Percentiles rank a stretch among this genome's conserved stretches.
Evolutionary conservation across 345 rosid species (phyloP).

Genomic region (Ceriops tagal): DNA sequence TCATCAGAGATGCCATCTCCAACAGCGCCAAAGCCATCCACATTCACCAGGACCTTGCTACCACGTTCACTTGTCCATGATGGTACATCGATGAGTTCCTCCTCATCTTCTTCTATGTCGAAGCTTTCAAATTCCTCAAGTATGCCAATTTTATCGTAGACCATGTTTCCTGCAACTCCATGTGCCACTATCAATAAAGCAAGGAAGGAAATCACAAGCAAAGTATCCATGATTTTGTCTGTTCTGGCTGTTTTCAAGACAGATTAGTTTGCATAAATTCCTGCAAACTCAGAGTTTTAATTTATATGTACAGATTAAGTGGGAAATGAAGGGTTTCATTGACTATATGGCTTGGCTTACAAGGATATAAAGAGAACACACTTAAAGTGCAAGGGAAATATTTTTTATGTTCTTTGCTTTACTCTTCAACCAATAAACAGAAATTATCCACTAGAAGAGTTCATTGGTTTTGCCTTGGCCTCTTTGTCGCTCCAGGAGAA

Average conservation of each 20-base stretch:
- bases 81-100: constrained; percentile 37
- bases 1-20: constrained; percentile 94
- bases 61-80: constrained; percentile 54
- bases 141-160: constrained; percentile 39
- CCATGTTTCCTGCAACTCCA: constrained; percentile 45
- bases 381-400: constrained; percentile 85
- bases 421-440: constrained; percentile 61
- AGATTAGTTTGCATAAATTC: constrained; percentile 41
- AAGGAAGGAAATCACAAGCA: constrained; percentile 45
- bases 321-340: constrained; percentile 43
- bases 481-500: constrained; percentile 16
- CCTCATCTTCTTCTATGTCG: constrained; percentile 50
- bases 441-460: constrained; percentile 38
- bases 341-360: constrained; percentile 78
- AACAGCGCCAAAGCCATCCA: constrained; percentile 83
- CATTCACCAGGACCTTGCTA: constrained; percentile 73
- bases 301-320: constrained; percentile 52
- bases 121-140: constrained; percentile 54
- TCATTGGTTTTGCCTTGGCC: constrained; percentile 28
- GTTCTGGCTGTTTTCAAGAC: constrained; percentile 30
- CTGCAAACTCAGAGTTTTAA: constrained; percentile 33
- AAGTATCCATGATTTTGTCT: constrained; percentile 45
- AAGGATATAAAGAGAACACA: constrained; percentile 72
- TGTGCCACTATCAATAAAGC: constrained; percentile 43
- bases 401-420: constrained; percentile 65